Evolutionary conservation across 1,139 yeast genomes (phyloP), one percentile per base, ranked within the genome.

Genomic region (Ogataea hybrid): DNA sequence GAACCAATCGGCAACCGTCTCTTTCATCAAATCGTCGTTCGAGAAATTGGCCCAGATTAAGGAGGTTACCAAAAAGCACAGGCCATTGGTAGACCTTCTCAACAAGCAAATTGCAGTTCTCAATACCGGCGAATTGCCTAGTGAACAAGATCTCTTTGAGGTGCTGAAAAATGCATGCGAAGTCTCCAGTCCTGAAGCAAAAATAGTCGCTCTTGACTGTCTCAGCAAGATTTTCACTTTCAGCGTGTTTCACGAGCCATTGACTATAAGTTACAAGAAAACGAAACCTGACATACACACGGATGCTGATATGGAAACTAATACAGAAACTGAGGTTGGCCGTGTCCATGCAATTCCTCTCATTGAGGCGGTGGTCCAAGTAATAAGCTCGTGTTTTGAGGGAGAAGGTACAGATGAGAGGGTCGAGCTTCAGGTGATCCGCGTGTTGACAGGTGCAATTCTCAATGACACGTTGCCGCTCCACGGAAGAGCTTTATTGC

Each of bases 331-430:
- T n/a, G 37, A 75, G 12, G 76, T 76, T 16, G 31, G 31, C 2
- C 31, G 39, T 12, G 49, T 75, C 12, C 78, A 78, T 16, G 71
- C 73, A 39, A 73, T 80, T 18, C 74, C 76, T 20, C 61, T 89
- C 46, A 80, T 95, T 27, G 95, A 89, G 57, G 85, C 85, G 15
- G 89, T 96, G 1, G 85, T 94, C 22, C 84, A 84, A 50, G 84
- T 89, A 10, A 87, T 90, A 23, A 79, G 95, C 29, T 81, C 84
- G 16, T 86, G 95, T 52, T 90, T 87, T 62, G 88, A 84, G 47
- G 95, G 95, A 21, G 97, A 90, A 61, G 88, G 89, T 2, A 88
- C 97, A 0, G 96, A 90, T 58, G 82, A 86, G 12, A 82, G 77
- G 48, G 81, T 94, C 31, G 98, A 94, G 67, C 67, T 92, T 42